Percentiles rank a stretch among this genome's conserved stretches.
Conservation (phyloP, 805 yeast species). For the Saccharomycopsis capsularis region DNA sequence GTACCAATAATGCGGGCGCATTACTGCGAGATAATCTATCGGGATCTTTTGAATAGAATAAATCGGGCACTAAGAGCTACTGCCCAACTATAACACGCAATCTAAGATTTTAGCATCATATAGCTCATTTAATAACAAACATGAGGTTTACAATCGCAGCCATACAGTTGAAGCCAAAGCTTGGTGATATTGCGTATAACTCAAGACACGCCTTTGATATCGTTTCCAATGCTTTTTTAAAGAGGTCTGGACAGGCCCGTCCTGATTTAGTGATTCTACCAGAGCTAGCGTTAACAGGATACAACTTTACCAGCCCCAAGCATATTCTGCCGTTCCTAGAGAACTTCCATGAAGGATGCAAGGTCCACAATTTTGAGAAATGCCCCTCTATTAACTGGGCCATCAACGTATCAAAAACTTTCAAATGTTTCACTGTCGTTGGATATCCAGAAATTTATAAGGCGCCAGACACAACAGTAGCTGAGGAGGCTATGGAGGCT, state of each 20-base stretch:
- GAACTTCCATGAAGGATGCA: conserved; percentile 25
- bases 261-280: conserved; percentile 75
- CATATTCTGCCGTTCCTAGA: conserved; percentile 58
- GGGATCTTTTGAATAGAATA: too few species aligned
- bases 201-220: conserved; percentile 39
- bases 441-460: conserved; percentile 68
- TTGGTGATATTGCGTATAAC: conserved; percentile 55
- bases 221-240: conserved; percentile 29
- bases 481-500: background rate
- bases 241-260: conserved; percentile 21
- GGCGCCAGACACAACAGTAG: conserved; percentile 5
- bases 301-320: conserved; percentile 46
- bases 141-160: conserved; percentile 6
- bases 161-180: conserved; percentile 57
- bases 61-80: too few species aligned
- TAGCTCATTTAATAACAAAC: too few species aligned
- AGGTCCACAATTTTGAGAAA: conserved; percentile 7
- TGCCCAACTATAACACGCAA: too few species aligned
- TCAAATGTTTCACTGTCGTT: conserved; percentile 58
- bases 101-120: too few species aligned
- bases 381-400: conserved; percentile 57
- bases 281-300: conserved; percentile 80
- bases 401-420: conserved; percentile 35
- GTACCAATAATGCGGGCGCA: too few species aligned
- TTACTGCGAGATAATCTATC: too few species aligned